A percentile compares a stretch with the other conserved stretches of the same genome.
phyloP scores from a whole-genome alignment of 2,329 filamentous ascomycete species.

The Neonectria punicea region DNA sequence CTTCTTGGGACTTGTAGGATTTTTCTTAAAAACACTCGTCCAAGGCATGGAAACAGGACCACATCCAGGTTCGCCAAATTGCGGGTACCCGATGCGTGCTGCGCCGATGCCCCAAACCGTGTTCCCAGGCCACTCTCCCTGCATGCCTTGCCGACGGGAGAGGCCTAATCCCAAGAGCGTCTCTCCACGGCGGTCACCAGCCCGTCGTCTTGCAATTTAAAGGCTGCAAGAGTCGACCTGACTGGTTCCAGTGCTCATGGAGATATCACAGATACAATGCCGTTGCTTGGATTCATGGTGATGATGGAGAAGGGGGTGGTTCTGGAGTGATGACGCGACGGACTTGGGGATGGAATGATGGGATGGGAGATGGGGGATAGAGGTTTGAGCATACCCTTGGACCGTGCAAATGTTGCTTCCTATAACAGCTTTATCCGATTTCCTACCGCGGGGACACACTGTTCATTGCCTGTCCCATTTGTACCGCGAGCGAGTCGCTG shows the following conservation, averaged over 20 bases:
- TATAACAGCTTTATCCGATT: slow-evolving; percentile 40
- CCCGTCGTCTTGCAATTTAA: slow-evolving; percentile 44
- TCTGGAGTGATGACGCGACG: slow-evolving; percentile 38
- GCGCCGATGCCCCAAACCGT: slow-evolving; percentile 11
- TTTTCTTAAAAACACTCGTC: slow-evolving; percentile 40
- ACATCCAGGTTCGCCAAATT: slow-evolving; percentile 36
- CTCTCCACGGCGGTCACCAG: slow-evolving; percentile 39
- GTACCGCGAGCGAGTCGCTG: slow-evolving; percentile 42
- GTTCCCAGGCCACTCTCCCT: slow-evolving; percentile 31
- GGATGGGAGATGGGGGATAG: slow-evolving; percentile 32
- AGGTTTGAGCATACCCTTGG: slow-evolving; percentile 49
- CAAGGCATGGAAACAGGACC: slow-evolving; percentile 34
- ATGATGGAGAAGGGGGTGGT: slow-evolving; percentile 26
- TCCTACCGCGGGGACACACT: slow-evolving; percentile 37
- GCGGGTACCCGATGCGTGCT: slow-evolving; percentile 35
- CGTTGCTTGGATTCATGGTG: slow-evolving; percentile 41
- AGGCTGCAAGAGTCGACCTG: slow-evolving; percentile 40
- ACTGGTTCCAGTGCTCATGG: slow-evolving; percentile 42
- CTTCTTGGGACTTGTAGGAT: slow-evolving; percentile 36
- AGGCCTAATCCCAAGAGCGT: slow-evolving; percentile 37
- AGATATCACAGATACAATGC: slow-evolving; percentile 46
- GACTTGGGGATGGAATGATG: slow-evolving; percentile 20
- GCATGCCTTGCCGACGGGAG: slow-evolving; percentile 35
- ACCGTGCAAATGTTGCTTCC: slow-evolving; percentile 32
- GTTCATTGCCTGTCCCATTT: slow-evolving; percentile 39